These are phyloP conservation scores for Peltaster fructicola DNA, from an alignment of 2,329 filamentous ascomycete species.

Conservation along the genomic window DNA sequence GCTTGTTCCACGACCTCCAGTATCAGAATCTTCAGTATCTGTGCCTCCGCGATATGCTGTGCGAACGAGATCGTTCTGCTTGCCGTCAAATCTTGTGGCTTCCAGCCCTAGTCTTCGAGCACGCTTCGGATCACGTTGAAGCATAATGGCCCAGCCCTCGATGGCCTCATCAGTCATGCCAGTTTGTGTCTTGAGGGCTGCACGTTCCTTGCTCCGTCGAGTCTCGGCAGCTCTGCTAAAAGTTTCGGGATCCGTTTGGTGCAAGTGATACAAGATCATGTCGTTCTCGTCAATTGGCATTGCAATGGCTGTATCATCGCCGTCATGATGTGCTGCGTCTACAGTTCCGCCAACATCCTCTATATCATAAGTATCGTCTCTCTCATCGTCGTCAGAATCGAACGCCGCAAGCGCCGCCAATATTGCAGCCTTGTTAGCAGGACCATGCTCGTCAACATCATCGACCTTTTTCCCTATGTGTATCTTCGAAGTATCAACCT, in stretches of 20 bases:
- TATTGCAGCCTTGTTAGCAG: conserved; percentile 68
- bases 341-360: conserved; percentile 83
- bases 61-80: conserved; percentile 45
- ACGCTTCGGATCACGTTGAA: conserved; percentile 52
- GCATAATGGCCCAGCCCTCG: conserved; percentile 86
- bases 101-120: conserved; percentile 53
- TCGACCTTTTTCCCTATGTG: conserved; percentile 58
- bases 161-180: conserved; percentile 87
- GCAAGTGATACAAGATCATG: conserved; percentile 55
- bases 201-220: conserved; percentile 44
- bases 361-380: conserved; percentile 90
- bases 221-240: conserved; percentile 59
- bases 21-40: conserved; percentile 39
- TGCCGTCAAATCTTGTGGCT: conserved; percentile 46
- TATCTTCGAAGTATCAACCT: conserved; percentile 46
- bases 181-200: conserved; percentile 52
- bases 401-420: conserved; percentile 75
- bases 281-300: conserved; percentile 35
- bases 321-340: conserved; percentile 39
- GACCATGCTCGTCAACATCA: conserved; percentile 27
- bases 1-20: conserved; percentile 24
- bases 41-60: conserved; percentile 47
- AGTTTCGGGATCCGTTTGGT: conserved; percentile 42
- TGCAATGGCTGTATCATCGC: conserved; percentile 30
- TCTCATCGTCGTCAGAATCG: conserved; percentile 87